A percentile compares a stretch with the other conserved stretches of the same genome.
These are phyloP conservation scores for Plasmodium yoelii DNA, from an alignment of 169 alveolate species.

Conservation along the genomic window DNA sequence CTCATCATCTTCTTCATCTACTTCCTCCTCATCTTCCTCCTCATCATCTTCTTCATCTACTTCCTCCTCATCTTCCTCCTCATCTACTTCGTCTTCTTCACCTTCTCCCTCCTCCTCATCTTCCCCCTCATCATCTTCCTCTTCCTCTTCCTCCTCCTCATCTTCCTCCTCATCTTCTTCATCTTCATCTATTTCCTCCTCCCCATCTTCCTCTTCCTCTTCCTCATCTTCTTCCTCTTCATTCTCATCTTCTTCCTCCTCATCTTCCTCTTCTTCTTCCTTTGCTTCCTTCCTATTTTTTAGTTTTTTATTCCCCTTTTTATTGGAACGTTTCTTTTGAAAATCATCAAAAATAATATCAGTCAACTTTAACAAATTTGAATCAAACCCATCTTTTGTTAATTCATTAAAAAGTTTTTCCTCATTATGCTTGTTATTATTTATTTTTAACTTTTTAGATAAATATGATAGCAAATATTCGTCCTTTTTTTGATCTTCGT, in stretches of 20 bases:
- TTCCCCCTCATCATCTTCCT: background rate
- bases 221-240: background rate
- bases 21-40: background rate
- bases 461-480: conserved; percentile 76
- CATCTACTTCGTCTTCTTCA: background rate
- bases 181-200: background rate
- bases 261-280: background rate
- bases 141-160: background rate
- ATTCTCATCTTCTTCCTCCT: background rate
- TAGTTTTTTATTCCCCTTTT: conserved; percentile 7
- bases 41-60: background rate
- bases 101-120: background rate
- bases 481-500: conserved; percentile 76
- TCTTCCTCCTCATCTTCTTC: background rate
- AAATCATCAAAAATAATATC: conserved; percentile 62
- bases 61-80: background rate
- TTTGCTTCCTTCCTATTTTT: conserved; percentile 1
- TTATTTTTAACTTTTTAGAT: conserved; percentile 63
- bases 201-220: background rate
- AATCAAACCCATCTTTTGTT: conserved; percentile 71
- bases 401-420: conserved; percentile 69
- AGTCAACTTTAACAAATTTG: conserved; percentile 57
- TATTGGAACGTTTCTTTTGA: conserved; percentile 30
- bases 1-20: conserved; percentile 15
- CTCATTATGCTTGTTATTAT: conserved; percentile 58